Conservation (phyloP, 1,284 basidiomycete genomes). For the Coniferiporia weirii region DNA sequence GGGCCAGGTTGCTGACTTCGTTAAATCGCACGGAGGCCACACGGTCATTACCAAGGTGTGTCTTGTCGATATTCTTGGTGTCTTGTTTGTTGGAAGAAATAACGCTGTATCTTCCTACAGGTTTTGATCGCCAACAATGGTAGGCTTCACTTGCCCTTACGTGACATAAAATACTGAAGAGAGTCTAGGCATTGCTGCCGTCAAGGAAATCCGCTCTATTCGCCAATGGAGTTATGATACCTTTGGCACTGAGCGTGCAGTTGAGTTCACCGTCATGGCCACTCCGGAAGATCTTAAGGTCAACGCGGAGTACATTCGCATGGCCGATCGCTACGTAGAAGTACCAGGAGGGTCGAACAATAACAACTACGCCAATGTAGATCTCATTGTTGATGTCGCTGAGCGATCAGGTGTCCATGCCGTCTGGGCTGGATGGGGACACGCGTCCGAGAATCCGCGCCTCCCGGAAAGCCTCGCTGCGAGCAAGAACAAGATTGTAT, state of each 20-base stretch:
- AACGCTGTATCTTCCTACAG: conserved; percentile 34
- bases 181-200: conserved; percentile 86
- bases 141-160: conserved; percentile 28
- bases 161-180: conserved; percentile 15
- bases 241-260: conserved; percentile 91
- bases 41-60: conserved; percentile 97
- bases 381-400: conserved; percentile 97
- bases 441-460: conserved; percentile 98
- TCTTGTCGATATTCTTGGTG: not conserved
- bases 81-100: not conserved
- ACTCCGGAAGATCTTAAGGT: conserved; percentile 98
- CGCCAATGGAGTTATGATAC: conserved; percentile 99
- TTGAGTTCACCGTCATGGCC: conserved; percentile 99
- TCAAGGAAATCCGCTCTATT: conserved; percentile 98
- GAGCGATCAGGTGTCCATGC: conserved; percentile 97
- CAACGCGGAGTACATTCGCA: conserved; percentile 99
- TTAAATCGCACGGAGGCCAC: conserved; percentile 89
- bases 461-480: conserved; percentile 93
- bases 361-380: conserved; percentile 99
- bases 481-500: conserved; percentile 94
- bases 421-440: conserved; percentile 99
- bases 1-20: conserved; percentile 86
- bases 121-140: conserved; percentile 97
- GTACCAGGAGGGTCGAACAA: conserved; percentile 98
- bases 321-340: conserved; percentile 99